Conservation (phyloP, 1,284 basidiomycete species). For the Sporisorium iseilematis-ciliati region DNA sequence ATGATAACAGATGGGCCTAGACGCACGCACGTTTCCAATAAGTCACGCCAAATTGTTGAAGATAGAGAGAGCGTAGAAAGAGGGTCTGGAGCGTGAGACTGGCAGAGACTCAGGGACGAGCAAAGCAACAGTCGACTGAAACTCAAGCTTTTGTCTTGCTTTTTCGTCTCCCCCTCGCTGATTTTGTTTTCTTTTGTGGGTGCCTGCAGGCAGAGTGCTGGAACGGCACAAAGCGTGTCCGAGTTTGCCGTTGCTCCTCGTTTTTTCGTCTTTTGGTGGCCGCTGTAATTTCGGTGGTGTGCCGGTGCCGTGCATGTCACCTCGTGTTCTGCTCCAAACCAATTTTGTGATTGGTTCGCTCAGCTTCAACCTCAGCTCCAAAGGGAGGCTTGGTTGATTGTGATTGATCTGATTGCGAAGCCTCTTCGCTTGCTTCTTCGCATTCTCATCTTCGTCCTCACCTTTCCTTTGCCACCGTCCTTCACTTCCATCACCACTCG, state of each 20-base stretch:
- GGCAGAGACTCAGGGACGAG: too few relatives aligned
- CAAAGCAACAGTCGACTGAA: too few relatives aligned
- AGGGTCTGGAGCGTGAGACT: too few relatives aligned
- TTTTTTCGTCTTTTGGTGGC: not conserved
- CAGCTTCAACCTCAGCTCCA: not conserved
- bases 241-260: not conserved
- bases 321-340: too few relatives aligned
- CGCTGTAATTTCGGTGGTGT: not conserved
- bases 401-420: slow-evolving; percentile 2
- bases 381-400: too few relatives aligned
- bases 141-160: too few relatives aligned
- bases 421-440: not conserved
- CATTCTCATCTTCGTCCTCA: not conserved
- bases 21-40: too few relatives aligned
- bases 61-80: too few relatives aligned
- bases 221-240: not conserved
- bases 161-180: too few relatives aligned
- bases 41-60: too few relatives aligned
- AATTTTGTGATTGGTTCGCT: slow-evolving; percentile 5
- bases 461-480: not conserved
- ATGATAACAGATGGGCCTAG: too few relatives aligned
- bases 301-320: slow-evolving; percentile 5
- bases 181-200: not conserved
- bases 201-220: not conserved
- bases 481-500: not conserved